Evolutionary conservation across 1,284 basidiomycete species (phyloP).

Genomic region (Puccinia coronata): DNA sequence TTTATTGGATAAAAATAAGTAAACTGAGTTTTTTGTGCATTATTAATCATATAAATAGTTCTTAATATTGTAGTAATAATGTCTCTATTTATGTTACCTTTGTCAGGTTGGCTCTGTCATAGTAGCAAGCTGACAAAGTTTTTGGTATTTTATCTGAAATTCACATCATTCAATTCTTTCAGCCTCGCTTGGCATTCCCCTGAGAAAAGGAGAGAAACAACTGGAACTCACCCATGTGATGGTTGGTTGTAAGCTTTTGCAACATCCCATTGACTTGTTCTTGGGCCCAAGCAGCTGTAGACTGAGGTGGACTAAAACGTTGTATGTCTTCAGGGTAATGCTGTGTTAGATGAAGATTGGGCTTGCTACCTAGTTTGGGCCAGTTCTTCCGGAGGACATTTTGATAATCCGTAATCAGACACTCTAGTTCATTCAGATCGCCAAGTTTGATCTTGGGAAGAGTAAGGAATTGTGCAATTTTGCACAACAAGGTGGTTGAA

Average conservation of each 20-base stretch:
- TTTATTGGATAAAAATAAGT: too few species aligned
- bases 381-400: neutral
- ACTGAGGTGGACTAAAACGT: neutral
- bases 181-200: neutral
- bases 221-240: neutral
- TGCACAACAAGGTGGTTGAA: slow-evolving; percentile 4
- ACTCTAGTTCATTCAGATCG: too few species aligned
- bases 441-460: too few species aligned
- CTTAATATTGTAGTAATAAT: too few species aligned
- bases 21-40: too few species aligned
- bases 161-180: neutral
- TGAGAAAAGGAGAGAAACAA: neutral
- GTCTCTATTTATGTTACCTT: neutral
- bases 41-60: too few species aligned
- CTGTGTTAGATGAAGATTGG: neutral
- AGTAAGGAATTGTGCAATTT: too few species aligned
- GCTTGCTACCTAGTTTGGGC: neutral
- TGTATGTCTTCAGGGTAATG: neutral
- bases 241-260: neutral
- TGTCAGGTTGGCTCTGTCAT: too few species aligned
- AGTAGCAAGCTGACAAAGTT: too few species aligned
- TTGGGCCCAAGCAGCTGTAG: too few species aligned
- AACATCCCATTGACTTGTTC: too few species aligned
- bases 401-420: neutral
- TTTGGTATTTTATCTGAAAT: too few species aligned